Evolutionary conservation across 768 basidiomycete species (phyloP).

Genomic region (Auriculariales sp.): DNA sequence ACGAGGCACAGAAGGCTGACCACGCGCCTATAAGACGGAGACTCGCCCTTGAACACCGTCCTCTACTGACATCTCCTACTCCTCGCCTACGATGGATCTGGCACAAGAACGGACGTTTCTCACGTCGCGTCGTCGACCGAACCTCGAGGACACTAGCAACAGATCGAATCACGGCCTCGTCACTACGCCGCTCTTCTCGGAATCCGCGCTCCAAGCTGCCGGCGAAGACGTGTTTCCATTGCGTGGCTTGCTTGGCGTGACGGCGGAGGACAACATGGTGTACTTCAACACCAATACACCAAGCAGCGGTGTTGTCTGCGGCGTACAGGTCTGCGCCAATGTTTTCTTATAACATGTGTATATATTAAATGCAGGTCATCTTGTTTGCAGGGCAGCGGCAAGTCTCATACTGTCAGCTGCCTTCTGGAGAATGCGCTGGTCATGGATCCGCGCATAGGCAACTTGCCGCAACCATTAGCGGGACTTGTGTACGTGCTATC

Average conservation of each 20-base stretch:
- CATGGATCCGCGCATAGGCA: slow-evolving; percentile 33
- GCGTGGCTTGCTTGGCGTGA: neutral
- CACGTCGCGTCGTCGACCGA: too few species aligned
- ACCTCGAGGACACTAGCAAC: neutral
- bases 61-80: too few species aligned
- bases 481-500: slow-evolving; percentile 32
- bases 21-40: too few species aligned
- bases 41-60: too few species aligned
- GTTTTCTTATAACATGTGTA: neutral
- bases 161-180: neutral
- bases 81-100: too few species aligned
- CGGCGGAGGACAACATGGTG: neutral
- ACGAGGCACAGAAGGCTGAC: too few species aligned
- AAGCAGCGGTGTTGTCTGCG: slow-evolving; percentile 59
- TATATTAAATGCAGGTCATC: slow-evolving; percentile 1
- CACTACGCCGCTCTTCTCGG: neutral
- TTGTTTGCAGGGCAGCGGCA: slow-evolving; percentile 39
- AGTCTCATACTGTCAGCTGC: slow-evolving; percentile 57
- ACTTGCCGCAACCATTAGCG: slow-evolving; percentile 35
- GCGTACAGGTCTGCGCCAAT: slow-evolving; percentile 19
- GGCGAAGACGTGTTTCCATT: neutral
- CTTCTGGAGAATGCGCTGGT: slow-evolving; percentile 60
- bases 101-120: too few species aligned
- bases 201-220: neutral
- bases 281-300: slow-evolving; percentile 33